phyloP scores from a whole-genome alignment of 75 land plant species.

The Cryptomeria japonica region DNA sequence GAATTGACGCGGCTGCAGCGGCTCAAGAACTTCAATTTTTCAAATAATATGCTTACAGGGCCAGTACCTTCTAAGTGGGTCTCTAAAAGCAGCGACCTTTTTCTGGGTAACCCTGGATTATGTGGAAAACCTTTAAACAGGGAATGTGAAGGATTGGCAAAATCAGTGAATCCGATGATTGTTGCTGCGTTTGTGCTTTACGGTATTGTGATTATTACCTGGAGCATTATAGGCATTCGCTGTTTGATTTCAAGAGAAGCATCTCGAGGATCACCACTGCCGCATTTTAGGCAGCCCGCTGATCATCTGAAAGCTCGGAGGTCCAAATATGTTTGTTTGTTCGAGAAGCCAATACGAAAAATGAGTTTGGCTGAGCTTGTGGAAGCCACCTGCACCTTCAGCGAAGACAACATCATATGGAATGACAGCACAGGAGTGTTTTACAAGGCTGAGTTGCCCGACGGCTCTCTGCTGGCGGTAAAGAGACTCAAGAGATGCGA shows the following conservation, averaged over 20 bases:
- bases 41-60: constrained; percentile 56
- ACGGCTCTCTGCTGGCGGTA: constrained; percentile 71
- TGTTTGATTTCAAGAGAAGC: background rate
- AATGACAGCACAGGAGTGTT: no score
- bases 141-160: background rate
- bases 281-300: background rate
- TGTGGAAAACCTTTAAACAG: background rate
- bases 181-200: background rate
- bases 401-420: constrained; percentile 57
- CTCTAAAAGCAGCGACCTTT: background rate
- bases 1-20: constrained; percentile 45
- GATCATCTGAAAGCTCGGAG: background rate
- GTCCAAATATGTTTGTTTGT: constrained; percentile 51
- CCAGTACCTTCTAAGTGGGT: constrained; percentile 34
- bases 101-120: background rate
- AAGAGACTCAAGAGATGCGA: constrained; percentile 68
- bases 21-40: constrained; percentile 43
- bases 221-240: background rate
- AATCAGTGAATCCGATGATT: background rate
- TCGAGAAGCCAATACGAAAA: constrained; percentile 76
- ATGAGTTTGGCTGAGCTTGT: constrained; percentile 72
- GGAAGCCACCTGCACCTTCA: constrained; percentile 78
- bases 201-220: background rate
- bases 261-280: background rate
- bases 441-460: no score